A percentile compares a stretch with the other conserved stretches of the same genome.
Evolutionary conservation across 2,329 filamentous ascomycete species (phyloP).

Genomic region (Gaeumannomyces tritici): DNA sequence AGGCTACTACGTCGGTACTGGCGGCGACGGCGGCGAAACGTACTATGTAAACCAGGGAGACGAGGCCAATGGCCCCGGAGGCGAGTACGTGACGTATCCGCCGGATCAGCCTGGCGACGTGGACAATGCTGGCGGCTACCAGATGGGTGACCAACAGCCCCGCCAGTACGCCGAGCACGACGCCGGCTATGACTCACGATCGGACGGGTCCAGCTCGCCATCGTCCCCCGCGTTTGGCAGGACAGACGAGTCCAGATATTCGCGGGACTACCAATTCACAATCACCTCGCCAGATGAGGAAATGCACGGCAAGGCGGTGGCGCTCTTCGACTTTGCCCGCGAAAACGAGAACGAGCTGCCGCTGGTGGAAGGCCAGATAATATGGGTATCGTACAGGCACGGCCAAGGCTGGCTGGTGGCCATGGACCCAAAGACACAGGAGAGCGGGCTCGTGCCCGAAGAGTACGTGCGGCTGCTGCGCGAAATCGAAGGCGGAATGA

Average conservation of each 20-base stretch:
- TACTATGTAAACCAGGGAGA: conserved; percentile 64
- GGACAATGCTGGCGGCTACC: conserved; percentile 28
- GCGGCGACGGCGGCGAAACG: conserved; percentile 61
- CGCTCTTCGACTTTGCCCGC: conserved; percentile 86
- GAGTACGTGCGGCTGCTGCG: conserved; percentile 88
- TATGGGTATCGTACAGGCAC: conserved; percentile 91
- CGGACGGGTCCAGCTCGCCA: conserved; percentile 47
- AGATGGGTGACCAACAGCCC: conserved; percentile 33
- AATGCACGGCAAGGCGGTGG: conserved; percentile 93
- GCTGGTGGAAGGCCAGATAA: conserved; percentile 87
- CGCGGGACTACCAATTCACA: conserved; percentile 86
- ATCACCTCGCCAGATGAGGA: conserved; percentile 94
- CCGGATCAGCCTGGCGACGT: conserved; percentile 53
- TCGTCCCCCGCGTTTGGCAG: conserved; percentile 49
- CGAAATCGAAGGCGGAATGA: conserved; percentile 87
- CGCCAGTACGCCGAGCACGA: conserved; percentile 34
- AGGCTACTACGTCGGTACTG: conserved; percentile 57
- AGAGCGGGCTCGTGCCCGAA: conserved; percentile 91
- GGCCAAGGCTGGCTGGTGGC: conserved; percentile 97
- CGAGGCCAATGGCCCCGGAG: conserved; percentile 66
- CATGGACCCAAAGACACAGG: conserved; percentile 86
- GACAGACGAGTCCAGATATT: conserved; percentile 71
- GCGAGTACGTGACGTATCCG: conserved; percentile 74
- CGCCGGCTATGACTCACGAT: conserved; percentile 42
- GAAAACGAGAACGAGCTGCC: conserved; percentile 97